Percentiles rank a stretch among this genome's conserved stretches.
Evolutionary conservation across 2,329 filamentous ascomycete species (phyloP).

Genomic region (Microdochium bolleyi): DNA sequence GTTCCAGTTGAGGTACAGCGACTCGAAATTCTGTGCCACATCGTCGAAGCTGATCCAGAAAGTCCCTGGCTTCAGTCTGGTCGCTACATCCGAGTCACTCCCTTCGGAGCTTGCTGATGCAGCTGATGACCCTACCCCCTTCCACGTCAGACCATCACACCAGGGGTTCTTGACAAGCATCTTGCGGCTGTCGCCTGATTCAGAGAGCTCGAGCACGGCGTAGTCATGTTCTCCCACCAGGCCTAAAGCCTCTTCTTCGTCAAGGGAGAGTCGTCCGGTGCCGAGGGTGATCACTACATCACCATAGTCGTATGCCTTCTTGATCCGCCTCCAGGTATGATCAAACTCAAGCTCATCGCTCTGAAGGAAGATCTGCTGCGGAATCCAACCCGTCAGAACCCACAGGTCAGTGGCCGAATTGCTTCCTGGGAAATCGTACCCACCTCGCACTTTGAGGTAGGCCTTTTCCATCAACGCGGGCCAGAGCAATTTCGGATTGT

Average conservation of each 20-base stretch:
- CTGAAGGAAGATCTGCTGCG: slow-evolving; percentile 88
- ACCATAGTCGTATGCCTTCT: slow-evolving; percentile 64
- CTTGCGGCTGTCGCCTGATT: slow-evolving; percentile 49
- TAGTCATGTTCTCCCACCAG: slow-evolving; percentile 91
- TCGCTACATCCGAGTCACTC: slow-evolving; percentile 11
- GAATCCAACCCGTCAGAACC: slow-evolving; percentile 92
- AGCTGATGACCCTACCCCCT: slow-evolving; percentile 35
- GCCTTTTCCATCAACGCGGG: slow-evolving; percentile 92
- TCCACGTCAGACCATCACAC: slow-evolving; percentile 75
- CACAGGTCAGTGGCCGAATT: slow-evolving; percentile 94
- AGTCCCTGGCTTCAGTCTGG: slow-evolving; percentile 53
- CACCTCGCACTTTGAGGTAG: slow-evolving; percentile 88
- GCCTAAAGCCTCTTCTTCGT: slow-evolving; percentile 73
- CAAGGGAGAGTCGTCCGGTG: slow-evolving; percentile 70
- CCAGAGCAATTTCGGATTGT: slow-evolving; percentile 77
- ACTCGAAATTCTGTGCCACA: slow-evolving; percentile 86
- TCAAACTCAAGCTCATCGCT: slow-evolving; percentile 72
- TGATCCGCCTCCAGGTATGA: slow-evolving; percentile 70
- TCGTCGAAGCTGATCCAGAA: slow-evolving; percentile 92
- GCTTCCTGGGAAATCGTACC: slow-evolving; percentile 95
- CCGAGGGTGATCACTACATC: slow-evolving; percentile 86
- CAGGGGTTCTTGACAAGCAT: slow-evolving; percentile 94
- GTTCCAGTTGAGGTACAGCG: slow-evolving; percentile 97
- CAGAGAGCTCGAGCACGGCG: slow-evolving; percentile 74
- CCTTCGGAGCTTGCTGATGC: slow-evolving; percentile 9